Conservation (phyloP, 2,329 filamentous ascomycete species). For the Trichophaea hybrida region DNA sequence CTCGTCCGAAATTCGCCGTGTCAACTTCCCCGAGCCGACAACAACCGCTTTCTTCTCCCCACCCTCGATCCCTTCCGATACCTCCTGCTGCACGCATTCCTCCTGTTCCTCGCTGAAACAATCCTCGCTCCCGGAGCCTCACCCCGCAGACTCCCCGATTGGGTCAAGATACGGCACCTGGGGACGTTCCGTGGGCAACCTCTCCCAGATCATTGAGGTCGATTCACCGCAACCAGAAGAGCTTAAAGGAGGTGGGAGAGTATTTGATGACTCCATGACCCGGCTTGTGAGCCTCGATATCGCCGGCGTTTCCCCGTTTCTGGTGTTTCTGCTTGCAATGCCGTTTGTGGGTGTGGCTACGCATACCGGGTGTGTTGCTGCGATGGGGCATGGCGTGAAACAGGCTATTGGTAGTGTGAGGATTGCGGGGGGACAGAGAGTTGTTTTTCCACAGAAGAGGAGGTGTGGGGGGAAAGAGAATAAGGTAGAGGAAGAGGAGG, state of each 20-base stretch:
- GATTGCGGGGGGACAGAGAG: not conserved
- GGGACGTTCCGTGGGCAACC: not conserved
- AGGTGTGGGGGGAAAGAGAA: not conserved
- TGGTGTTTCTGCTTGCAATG: not conserved
- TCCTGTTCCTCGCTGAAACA: not conserved
- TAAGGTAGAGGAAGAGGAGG: not conserved
- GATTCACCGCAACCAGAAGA: not conserved
- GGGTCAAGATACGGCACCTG: not conserved
- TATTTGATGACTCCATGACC: not conserved
- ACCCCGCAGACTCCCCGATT: too few species aligned
- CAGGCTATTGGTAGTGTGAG: not conserved
- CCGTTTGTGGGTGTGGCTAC: not conserved
- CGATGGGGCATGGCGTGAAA: not conserved
- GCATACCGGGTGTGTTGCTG: not conserved
- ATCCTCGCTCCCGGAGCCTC: not conserved
- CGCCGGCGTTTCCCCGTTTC: not conserved
- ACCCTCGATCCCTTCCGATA: not conserved
- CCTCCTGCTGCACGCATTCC: not conserved
- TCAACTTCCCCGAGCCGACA: constrained; percentile 1
- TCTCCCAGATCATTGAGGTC: not conserved
- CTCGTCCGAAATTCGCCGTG: not conserved
- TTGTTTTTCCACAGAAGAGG: not conserved
- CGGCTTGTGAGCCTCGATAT: not conserved
- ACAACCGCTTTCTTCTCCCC: constrained; percentile 1
- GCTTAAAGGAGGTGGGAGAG: not conserved